phyloP scores from a whole-genome alignment of 169 alveolate genomes.

The Cryptosporidium canis region DNA sequence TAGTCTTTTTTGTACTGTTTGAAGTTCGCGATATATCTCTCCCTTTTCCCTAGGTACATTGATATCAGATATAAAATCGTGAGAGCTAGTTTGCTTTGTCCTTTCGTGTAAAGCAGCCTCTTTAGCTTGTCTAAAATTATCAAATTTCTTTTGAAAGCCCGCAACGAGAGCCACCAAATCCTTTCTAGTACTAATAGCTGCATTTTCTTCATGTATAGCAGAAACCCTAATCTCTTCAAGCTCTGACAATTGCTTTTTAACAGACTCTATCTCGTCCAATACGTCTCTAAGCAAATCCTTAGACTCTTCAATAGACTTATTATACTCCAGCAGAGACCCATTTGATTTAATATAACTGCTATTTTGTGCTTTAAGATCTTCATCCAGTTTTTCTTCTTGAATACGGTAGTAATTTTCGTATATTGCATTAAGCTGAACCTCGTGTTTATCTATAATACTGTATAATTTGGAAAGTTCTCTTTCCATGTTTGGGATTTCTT shows the following conservation, averaged over 20 bases:
- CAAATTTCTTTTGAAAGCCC: conserved; percentile 16
- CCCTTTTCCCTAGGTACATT: conserved; percentile 13
- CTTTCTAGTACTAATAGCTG: not conserved
- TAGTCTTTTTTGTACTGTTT: conserved; percentile 4
- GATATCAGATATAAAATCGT: not conserved
- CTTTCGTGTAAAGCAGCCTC: conserved; percentile 25
- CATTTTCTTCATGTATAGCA: not conserved
- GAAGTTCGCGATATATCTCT: conserved; percentile 24
- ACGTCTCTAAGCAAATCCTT: conserved; percentile 1
- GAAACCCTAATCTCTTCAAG: not conserved
- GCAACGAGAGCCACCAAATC: not conserved
- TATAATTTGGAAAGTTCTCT: not conserved
- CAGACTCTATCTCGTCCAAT: not conserved
- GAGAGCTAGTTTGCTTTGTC: not conserved
- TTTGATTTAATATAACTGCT: not conserved
- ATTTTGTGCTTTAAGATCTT: not conserved
- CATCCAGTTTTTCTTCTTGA: conserved; percentile 44
- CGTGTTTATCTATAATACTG: conserved; percentile 10
- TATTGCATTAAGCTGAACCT: conserved; percentile 34
- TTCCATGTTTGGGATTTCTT: conserved; percentile 33
- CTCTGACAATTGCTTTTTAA: not conserved
- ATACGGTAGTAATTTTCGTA: conserved; percentile 5
- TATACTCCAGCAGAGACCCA: not conserved
- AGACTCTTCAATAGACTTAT: not conserved
- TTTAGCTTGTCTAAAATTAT: conserved; percentile 13